Percentiles rank a stretch among this genome's conserved stretches.
Conservation (phyloP, 2,329 filamentous ascomycete species). For the Colletotrichum kahawae region DNA sequence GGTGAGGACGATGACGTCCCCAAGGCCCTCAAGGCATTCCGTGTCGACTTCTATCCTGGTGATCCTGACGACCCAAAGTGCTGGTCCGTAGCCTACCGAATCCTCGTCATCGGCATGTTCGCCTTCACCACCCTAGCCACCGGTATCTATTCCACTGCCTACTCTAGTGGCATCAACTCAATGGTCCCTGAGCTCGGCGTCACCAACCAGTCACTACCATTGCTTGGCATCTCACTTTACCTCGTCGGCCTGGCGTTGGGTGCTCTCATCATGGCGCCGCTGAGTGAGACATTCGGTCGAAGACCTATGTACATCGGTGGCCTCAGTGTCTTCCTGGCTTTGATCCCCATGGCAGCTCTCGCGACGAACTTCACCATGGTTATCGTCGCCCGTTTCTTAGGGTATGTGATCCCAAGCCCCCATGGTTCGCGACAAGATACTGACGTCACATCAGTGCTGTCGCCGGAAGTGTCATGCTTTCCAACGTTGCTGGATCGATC, state of each 20-base stretch:
- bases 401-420: not conserved
- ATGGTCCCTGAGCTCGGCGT: not conserved
- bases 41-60: slow-evolving; percentile 62
- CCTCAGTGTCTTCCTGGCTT: slow-evolving; percentile 56
- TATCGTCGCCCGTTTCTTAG: slow-evolving; percentile 56
- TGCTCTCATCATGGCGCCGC: slow-evolving; percentile 63
- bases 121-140: slow-evolving; percentile 15
- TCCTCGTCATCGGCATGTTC: slow-evolving; percentile 14
- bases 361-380: slow-evolving; percentile 58
- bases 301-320: slow-evolving; percentile 60
- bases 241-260: slow-evolving; percentile 65
- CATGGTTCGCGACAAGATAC: not conserved
- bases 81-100: slow-evolving; percentile 4
- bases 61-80: slow-evolving; percentile 55
- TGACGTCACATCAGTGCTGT: slow-evolving; percentile 51
- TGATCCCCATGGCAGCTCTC: slow-evolving; percentile 49
- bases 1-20: not conserved
- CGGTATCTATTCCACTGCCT: slow-evolving; percentile 11
- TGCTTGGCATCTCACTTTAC: slow-evolving; percentile 67
- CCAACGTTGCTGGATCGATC: slow-evolving; percentile 66
- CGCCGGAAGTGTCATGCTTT: slow-evolving; percentile 66
- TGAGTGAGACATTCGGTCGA: slow-evolving; percentile 59
- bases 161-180: slow-evolving; percentile 10
- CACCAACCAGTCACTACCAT: slow-evolving; percentile 49
- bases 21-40: slow-evolving; percentile 43